A percentile compares a stretch with the other conserved stretches of the same genome.
These are phyloP conservation scores for Geotrichum histeridarum DNA, from an alignment of 1,139 yeast genomes.

Conservation along the genomic window DNA sequence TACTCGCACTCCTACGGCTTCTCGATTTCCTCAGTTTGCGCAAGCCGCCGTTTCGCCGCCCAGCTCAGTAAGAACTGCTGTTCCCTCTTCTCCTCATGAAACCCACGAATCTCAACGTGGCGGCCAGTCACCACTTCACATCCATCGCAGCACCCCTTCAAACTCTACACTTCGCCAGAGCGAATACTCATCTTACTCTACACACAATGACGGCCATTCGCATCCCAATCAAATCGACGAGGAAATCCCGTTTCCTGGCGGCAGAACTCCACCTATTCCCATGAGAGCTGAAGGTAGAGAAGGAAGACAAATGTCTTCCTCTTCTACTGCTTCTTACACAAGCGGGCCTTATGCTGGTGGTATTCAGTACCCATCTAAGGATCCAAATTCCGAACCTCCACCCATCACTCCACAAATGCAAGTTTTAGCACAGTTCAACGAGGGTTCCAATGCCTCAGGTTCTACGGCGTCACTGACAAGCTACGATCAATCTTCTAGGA, in stretches of 20 bases:
- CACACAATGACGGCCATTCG: neutral
- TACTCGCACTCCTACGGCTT: slow-evolving; percentile 12
- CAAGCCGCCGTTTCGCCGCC: slow-evolving; percentile 7
- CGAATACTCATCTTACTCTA: slow-evolving; percentile 12
- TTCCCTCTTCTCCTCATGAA: slow-evolving; percentile 1
- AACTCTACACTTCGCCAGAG: slow-evolving; percentile 16
- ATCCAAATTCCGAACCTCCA: slow-evolving; percentile 13
- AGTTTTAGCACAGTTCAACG: slow-evolving; percentile 17
- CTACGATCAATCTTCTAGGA: slow-evolving; percentile 10
- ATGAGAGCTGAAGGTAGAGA: slow-evolving; percentile 14
- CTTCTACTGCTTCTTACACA: slow-evolving; percentile 4
- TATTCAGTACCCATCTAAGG: neutral
- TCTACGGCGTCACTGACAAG: slow-evolving; percentile 11
- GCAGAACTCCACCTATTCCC: slow-evolving; percentile 20
- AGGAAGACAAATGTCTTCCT: slow-evolving; percentile 13
- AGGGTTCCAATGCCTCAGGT: slow-evolving; percentile 6
- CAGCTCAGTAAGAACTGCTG: slow-evolving; percentile 12
- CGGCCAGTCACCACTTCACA: slow-evolving; percentile 11
- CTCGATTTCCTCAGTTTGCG: slow-evolving; percentile 1
- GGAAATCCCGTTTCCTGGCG: slow-evolving; percentile 13
- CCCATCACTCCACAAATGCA: slow-evolving; percentile 24
- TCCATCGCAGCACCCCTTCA: slow-evolving; percentile 9
- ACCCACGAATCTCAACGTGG: neutral
- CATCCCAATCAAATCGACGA: neutral
- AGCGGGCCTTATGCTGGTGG: neutral